Evolutionary conservation across 1,284 basidiomycete genomes (phyloP), one percentile per base, ranked within the genome.

Genomic region (Trichosporon ovoides): DNA sequence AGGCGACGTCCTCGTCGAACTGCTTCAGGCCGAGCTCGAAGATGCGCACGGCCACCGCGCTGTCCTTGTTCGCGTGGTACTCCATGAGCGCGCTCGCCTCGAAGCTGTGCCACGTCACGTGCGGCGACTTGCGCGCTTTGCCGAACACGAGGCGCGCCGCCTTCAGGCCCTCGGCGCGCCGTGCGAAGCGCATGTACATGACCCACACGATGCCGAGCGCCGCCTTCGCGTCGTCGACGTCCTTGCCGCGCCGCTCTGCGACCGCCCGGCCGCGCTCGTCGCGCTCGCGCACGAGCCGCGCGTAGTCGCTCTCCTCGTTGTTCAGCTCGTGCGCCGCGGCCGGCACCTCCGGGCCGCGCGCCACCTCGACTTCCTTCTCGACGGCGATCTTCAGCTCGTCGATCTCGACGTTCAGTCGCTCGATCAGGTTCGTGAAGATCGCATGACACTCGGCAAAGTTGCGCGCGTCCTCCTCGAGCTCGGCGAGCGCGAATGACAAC

Each of bases 71-170:
- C 74, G 87, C 89, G 76, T 97, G 91, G 73, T 97, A 97, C 76
- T 99, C 95, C 85, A 95, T 91, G 68, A 96, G 76, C 0, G 95
- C 96, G 54, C 89, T 86, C 38, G 91, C 90, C 76, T 98, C 94
- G 70, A 88, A 96, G 0, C 93, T 87, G 70, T 94, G 89, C 93
- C 95, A 98, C 12, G 90, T 85, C 19, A 86, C 83, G 82, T 87
- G 88, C 19, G 85, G 82, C 66, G 93, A 91, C 72, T 87, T 89
- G 62, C 94, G 83, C 13, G 93, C 91, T 72, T 87, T 87, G 31
- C 83, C 83, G 71, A 98, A 98, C 2, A 94, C 80, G 1, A 81
- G 80, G 53, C 96, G 81, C 19, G 88, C 87, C 3, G 87, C 82
- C 74, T 89, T 88, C 71, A 87, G 79, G 7, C 89, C 89, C 79